Conservation (phyloP, 805 yeast genomes). For the Saccharomycopsis guyanensis region DNA sequence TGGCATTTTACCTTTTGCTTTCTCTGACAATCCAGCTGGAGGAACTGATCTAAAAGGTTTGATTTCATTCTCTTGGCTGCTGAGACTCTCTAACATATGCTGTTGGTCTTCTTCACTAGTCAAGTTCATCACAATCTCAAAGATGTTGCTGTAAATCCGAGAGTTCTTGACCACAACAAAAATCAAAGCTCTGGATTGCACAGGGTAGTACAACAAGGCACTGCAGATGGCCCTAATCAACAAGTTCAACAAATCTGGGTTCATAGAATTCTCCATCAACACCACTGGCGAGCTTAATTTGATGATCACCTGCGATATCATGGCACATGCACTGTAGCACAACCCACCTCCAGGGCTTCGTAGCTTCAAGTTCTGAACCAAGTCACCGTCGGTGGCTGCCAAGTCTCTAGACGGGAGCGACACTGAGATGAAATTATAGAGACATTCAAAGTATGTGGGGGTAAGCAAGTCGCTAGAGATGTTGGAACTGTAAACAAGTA, state of each 20-base stretch:
- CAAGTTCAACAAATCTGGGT: slow-evolving; percentile 52
- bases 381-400: slow-evolving; percentile 9
- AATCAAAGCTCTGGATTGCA: slow-evolving; percentile 46
- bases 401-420: slow-evolving; percentile 21
- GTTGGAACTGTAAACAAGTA: slow-evolving; percentile 29
- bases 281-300: slow-evolving; percentile 33
- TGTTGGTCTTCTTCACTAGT: slow-evolving; percentile 7
- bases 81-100: background rate
- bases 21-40: slow-evolving; percentile 55
- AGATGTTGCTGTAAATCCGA: slow-evolving; percentile 31
- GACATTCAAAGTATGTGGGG: slow-evolving; percentile 47
- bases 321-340: slow-evolving; percentile 43
- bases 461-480: slow-evolving; percentile 30
- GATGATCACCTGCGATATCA: slow-evolving; percentile 27
- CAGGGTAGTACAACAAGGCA: slow-evolving; percentile 38
- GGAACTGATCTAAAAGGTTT: slow-evolving; percentile 40
- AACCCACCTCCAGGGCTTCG: slow-evolving; percentile 32
- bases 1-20: slow-evolving; percentile 47
- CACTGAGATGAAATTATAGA: slow-evolving; percentile 53
- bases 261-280: slow-evolving; percentile 33
- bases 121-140: slow-evolving; percentile 12
- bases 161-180: slow-evolving; percentile 41
- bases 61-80: slow-evolving; percentile 25
- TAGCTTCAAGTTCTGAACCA: slow-evolving; percentile 11
- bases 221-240: slow-evolving; percentile 49